These are phyloP conservation scores for Fusarium tuaranense DNA, from an alignment of 2,329 filamentous ascomycete species.

Conservation along the genomic window DNA sequence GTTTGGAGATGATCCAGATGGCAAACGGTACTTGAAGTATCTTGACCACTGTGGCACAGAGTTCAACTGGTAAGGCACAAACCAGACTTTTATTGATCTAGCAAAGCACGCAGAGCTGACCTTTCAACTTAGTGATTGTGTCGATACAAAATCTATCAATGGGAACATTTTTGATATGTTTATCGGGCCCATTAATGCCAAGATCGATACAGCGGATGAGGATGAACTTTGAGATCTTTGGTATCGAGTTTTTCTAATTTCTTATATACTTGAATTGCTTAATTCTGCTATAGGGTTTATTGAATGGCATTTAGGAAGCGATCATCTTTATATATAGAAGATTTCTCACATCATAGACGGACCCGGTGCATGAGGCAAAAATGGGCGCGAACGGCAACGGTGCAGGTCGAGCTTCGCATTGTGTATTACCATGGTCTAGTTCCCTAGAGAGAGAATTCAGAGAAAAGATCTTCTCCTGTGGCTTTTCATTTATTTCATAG, in stretches of 20 bases:
- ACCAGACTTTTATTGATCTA: not conserved
- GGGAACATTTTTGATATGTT: constrained; percentile 19
- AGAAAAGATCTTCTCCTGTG: not conserved
- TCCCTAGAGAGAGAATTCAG: not conserved
- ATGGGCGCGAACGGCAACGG: not conserved
- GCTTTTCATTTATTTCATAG: fast-evolving
- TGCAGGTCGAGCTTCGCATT: not conserved
- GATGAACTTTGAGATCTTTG: not conserved
- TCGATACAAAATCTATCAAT: constrained; percentile 22
- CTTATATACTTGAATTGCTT: not conserved
- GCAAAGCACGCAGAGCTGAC: too few species aligned
- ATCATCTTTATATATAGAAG: not conserved
- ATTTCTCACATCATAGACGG: not conserved
- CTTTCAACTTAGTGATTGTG: constrained; percentile 1
- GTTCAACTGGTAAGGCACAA: constrained; percentile 3
- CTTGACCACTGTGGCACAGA: constrained; percentile 2
- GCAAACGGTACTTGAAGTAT: constrained; percentile 5
- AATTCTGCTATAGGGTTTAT: not conserved
- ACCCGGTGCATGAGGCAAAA: not conserved
- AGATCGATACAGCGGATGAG: not conserved
- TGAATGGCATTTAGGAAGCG: not conserved
- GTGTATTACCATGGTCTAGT: not conserved
- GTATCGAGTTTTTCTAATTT: not conserved
- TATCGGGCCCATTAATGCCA: not conserved
- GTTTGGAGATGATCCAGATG: constrained; percentile 19